Conservation (phyloP, 495 filamentous ascomycete species). For the Penicillium samsonianum region DNA sequence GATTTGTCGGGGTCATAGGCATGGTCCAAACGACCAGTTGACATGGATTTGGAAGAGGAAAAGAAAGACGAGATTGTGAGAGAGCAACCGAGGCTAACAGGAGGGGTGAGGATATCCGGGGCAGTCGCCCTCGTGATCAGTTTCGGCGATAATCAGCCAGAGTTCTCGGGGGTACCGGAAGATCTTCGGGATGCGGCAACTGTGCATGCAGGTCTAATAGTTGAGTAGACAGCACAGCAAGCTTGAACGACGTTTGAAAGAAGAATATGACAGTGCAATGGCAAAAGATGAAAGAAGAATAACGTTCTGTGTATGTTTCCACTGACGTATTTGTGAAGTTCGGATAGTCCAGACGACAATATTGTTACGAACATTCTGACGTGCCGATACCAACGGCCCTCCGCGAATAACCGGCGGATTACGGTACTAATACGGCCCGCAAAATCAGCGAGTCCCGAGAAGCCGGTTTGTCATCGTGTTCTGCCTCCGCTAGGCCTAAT, state of each 20-base stretch:
- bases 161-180: slow-evolving; percentile 39
- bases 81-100: slow-evolving; percentile 23
- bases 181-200: slow-evolving; percentile 25
- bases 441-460: slow-evolving; percentile 22
- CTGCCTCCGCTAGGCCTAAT: neutral
- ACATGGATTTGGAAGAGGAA: slow-evolving; percentile 29
- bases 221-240: neutral
- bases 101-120: slow-evolving; percentile 22
- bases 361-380: slow-evolving; percentile 29
- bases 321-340: slow-evolving; percentile 28
- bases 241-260: neutral
- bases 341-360: slow-evolving; percentile 10
- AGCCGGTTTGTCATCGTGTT: slow-evolving; percentile 27
- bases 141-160: slow-evolving; percentile 30
- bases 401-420: slow-evolving; percentile 25
- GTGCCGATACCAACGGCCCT: slow-evolving; percentile 40
- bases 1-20: slow-evolving; percentile 21
- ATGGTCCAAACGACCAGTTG: slow-evolving; percentile 35
- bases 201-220: neutral
- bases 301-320: slow-evolving; percentile 14
- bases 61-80: slow-evolving; percentile 13
- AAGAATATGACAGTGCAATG: slow-evolving; percentile 6
- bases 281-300: slow-evolving; percentile 13
- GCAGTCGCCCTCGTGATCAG: slow-evolving; percentile 32
- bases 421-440: slow-evolving; percentile 19